Conservation (phyloP, 495 filamentous ascomycete genomes). For the Recurvomyces mirabilis region DNA sequence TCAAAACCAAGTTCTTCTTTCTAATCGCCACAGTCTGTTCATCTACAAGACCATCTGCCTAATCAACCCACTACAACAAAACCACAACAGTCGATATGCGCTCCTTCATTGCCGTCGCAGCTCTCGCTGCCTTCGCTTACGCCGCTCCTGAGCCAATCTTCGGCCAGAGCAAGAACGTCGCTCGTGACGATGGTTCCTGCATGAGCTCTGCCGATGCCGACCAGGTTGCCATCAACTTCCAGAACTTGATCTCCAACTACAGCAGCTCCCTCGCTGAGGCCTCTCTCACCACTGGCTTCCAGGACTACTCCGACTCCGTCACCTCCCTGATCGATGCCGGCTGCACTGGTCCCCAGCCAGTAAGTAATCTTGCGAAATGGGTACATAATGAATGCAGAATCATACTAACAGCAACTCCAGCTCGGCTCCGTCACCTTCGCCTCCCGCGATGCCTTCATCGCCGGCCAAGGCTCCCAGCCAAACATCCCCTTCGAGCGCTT, state of each 20-base stretch:
- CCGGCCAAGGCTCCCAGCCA: constrained; percentile 13
- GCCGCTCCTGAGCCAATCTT: constrained; percentile 10
- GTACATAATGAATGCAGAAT: background rate
- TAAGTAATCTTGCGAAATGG: background rate
- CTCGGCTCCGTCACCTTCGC: constrained; percentile 12
- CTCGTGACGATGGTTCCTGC: constrained; percentile 6
- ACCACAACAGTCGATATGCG: constrained; percentile 16
- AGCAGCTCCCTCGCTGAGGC: constrained; percentile 6
- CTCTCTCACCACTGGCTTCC: constrained; percentile 5
- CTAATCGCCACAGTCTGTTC: too few species aligned
- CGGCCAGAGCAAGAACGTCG: background rate
- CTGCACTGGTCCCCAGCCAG: constrained; percentile 15
- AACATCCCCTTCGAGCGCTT: constrained; percentile 17
- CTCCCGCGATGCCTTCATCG: constrained; percentile 10
- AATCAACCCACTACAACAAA: background rate
- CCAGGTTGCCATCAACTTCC: constrained; percentile 14
- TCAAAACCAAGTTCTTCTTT: background rate
- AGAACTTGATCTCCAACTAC: constrained; percentile 14
- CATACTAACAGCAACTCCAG: background rate
- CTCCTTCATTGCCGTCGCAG: constrained; percentile 11
- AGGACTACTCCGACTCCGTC: constrained; percentile 17
- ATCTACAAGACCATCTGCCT: background rate
- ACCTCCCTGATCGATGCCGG: constrained; percentile 14
- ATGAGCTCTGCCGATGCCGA: constrained; percentile 14
- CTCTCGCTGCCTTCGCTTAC: constrained; percentile 5